Evolutionary conservation across 148 eudicot genomes (phyloP).

Genomic region (Tetragonia tetragonoides): DNA sequence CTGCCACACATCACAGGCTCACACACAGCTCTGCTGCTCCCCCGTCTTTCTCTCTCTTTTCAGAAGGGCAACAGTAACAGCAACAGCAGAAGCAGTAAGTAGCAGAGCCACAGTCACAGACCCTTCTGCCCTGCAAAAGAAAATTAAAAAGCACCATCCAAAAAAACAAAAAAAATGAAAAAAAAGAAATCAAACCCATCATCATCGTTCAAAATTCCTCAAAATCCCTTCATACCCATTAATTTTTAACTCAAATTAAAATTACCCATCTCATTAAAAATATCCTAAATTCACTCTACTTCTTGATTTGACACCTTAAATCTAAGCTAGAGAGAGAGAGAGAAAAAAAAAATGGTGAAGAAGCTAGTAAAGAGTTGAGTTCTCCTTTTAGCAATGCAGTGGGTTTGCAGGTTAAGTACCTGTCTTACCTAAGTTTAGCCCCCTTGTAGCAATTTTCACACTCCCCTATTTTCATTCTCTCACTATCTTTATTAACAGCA

Average conservation of each 20-base stretch:
- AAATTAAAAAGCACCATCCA: too few relatives aligned
- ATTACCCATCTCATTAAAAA: conserved; percentile 26
- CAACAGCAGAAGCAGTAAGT: conserved; percentile 16
- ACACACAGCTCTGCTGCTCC: conserved; percentile 30
- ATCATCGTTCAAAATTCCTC: conserved; percentile 6
- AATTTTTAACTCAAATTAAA: conserved; percentile 4
- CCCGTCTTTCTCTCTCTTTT: conserved; percentile 29
- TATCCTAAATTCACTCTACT: not conserved
- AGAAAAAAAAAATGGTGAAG: not conserved
- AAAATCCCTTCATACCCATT: conserved; percentile 12
- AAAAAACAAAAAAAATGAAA: not conserved
- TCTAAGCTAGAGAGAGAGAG: conserved; percentile 17
- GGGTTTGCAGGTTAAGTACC: conserved; percentile 44
- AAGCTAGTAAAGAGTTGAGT: conserved; percentile 7
- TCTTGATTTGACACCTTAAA: conserved; percentile 34
- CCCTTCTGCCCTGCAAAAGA: conserved; percentile 18
- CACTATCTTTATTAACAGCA: not conserved
- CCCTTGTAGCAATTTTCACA: conserved; percentile 46
- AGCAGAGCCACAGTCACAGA: conserved; percentile 20
- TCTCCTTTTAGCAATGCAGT: conserved; percentile 44
- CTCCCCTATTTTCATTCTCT: not conserved
- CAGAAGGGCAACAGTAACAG: conserved; percentile 29
- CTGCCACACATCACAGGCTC: conserved; percentile 49
- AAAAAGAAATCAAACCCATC: conserved; percentile 1
- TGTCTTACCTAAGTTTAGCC: conserved; percentile 46